Evolutionary conservation across 2,329 filamentous ascomycete genomes (phyloP), one percentile per base, ranked within the genome.

Genomic region (Colletotrichum nymphaeae): DNA sequence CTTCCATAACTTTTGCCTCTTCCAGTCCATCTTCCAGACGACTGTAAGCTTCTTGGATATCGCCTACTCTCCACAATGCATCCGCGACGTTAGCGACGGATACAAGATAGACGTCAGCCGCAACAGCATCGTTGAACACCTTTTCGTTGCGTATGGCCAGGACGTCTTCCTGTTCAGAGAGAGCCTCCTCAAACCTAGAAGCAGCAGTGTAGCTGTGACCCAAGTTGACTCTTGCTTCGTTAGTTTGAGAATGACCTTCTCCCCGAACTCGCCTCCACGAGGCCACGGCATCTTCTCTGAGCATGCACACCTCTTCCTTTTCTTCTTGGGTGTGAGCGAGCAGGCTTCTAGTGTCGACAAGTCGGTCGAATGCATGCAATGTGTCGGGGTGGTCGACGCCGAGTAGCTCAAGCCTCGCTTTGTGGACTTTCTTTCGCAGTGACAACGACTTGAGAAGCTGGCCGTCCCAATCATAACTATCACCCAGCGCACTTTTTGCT

Each of bases 401-500:
- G 4, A 66, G 49, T 12, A 55, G 53, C 5, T 19, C 4, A 12
- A 9, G 11, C n/a, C 57, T 53, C 22, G 6, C 11, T 5, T 30
- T 5, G 24, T 67, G 59, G 8, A 67, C 56, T 0, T 59, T 28
- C 7, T 37, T 11, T 2, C 64, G 64, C 32, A 67, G 2, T 3
- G 9, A 9, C 4, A 53, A 7, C 0, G 64, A 55, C n/a, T 52
- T 19, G 1, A 52, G 55, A 3, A 67, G n/a, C 9, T n/a, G 26
- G 7, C 64, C 55, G 28, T 67, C 9, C 64, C 64, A 67, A 6
- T 53, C 55, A 6, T 60, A 60, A 14, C 64, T 59, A 28, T 67
- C 64, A 2, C 55, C 55, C 37, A 67, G 12, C 3, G 64, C 64
- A n/a, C 12, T 52, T 19, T 19, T 35, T 5, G 64, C 46, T 2